Conservation (phyloP, 202 grass and related monocot genomes). For the Hordeum pubiflorum region DNA sequence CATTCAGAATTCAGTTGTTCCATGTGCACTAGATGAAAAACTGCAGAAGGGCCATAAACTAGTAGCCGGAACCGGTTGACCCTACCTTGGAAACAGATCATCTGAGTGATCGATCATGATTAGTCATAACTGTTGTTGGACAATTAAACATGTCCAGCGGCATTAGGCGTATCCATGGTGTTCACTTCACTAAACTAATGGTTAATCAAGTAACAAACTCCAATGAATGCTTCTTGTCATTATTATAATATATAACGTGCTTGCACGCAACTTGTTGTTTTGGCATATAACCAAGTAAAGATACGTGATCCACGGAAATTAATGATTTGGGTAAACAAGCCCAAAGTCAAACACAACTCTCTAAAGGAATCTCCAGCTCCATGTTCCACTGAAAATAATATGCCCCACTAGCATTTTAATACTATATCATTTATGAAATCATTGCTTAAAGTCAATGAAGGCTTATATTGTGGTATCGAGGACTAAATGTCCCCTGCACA, state of each 20-base stretch:
- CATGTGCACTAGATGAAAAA: background rate
- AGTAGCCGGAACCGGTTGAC: background rate
- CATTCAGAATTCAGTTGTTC: background rate
- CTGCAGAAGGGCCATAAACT: background rate
- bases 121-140: background rate
- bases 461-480: background rate
- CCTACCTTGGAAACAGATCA: background rate
- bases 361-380: background rate
- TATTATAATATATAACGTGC: background rate
- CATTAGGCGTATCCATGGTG: background rate
- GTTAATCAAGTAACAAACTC: too few relatives aligned
- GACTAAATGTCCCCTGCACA: background rate
- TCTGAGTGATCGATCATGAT: background rate
- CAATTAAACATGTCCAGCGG: background rate
- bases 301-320: background rate
- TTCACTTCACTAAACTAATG: too few relatives aligned
- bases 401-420: background rate
- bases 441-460: background rate
- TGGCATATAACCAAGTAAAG: background rate
- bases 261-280: background rate
- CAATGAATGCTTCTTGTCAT: background rate
- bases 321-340: background rate
- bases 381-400: background rate
- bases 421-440: background rate
- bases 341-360: background rate